Evolutionary conservation across 1,284 basidiomycete species (phyloP).

Genomic region (Athelia sp.): DNA sequence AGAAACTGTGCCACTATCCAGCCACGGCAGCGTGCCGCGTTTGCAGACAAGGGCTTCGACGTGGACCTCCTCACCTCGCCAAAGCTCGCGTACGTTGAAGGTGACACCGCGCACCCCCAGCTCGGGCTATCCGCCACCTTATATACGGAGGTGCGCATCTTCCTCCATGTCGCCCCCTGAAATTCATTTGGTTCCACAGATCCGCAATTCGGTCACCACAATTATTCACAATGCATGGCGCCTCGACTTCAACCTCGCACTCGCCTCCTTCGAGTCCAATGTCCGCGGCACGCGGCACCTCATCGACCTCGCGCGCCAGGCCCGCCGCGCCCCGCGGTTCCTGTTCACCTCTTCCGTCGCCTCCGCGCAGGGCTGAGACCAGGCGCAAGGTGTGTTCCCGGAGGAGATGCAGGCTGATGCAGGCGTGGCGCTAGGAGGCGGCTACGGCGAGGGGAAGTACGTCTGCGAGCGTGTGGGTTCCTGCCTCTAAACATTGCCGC

Average conservation of each 20-base stretch:
- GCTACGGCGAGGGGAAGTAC: slow-evolving; percentile 32
- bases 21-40: slow-evolving; percentile 13
- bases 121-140: neutral
- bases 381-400: slow-evolving; percentile 19
- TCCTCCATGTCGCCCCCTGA: too few species aligned
- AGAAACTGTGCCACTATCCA: neutral
- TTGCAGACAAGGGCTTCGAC: slow-evolving; percentile 15
- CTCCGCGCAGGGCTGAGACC: slow-evolving; percentile 18
- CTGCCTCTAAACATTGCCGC: neutral
- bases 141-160: slow-evolving; percentile 4
- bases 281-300: slow-evolving; percentile 30
- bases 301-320: slow-evolving; percentile 25
- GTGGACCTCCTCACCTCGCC: slow-evolving; percentile 9
- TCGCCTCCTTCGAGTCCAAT: slow-evolving; percentile 31
- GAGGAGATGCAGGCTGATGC: slow-evolving; percentile 22
- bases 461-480: slow-evolving; percentile 25
- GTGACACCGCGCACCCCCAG: slow-evolving; percentile 3
- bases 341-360: slow-evolving; percentile 27
- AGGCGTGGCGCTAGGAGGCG: slow-evolving; percentile 16
- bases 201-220: slow-evolving; percentile 15
- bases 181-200: too few species aligned
- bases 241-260: slow-evolving; percentile 34
- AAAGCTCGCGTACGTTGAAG: slow-evolving; percentile 17
- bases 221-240: slow-evolving; percentile 31
- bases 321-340: slow-evolving; percentile 14